Percentiles rank a stretch among this genome's conserved stretches.
Evolutionary conservation across 805 yeast genomes (phyloP).

Genomic region (Wickerhamomyces kurtzmanii): DNA sequence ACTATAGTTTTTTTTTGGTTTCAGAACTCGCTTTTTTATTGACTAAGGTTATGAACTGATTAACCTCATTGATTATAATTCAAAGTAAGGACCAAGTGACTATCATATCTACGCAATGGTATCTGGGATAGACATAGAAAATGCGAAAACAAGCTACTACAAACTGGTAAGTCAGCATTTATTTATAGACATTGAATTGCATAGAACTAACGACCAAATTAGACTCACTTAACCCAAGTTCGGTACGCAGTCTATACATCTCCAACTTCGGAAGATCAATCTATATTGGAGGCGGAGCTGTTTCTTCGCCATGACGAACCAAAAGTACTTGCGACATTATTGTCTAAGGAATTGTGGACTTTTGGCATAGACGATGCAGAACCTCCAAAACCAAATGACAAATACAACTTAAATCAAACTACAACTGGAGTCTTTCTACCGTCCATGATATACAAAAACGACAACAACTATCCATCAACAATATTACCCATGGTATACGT

Average conservation of each 20-base stretch:
- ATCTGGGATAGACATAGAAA: constrained; percentile 8
- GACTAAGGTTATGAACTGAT: not conserved
- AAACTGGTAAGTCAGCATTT: constrained; percentile 10
- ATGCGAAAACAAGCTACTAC: constrained; percentile 11
- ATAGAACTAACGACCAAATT: constrained; percentile 2
- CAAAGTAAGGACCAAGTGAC: not conserved
- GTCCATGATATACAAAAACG: constrained; percentile 5
- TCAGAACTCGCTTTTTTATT: no score
- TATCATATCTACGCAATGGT: not conserved
- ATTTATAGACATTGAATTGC: not conserved
- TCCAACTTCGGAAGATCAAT: constrained; percentile 22
- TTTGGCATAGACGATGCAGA: constrained; percentile 27
- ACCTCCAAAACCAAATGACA: constrained; percentile 21
- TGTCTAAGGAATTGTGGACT: constrained; percentile 33
- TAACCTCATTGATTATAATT: not conserved
- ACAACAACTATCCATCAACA: constrained; percentile 14
- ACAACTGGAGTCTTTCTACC: constrained; percentile 11
- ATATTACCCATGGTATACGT: constrained; percentile 25
- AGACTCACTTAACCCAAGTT: constrained; percentile 6
- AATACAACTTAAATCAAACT: constrained; percentile 8
- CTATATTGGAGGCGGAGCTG: constrained; percentile 31
- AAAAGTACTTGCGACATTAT: constrained; percentile 24
- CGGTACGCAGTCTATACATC: constrained; percentile 6
- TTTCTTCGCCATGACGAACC: constrained; percentile 23
- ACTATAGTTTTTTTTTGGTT: no score